Base-by-base conservation (phyloP, 352 stramenopile genomes). In the Phytophthora sp. region DNA sequence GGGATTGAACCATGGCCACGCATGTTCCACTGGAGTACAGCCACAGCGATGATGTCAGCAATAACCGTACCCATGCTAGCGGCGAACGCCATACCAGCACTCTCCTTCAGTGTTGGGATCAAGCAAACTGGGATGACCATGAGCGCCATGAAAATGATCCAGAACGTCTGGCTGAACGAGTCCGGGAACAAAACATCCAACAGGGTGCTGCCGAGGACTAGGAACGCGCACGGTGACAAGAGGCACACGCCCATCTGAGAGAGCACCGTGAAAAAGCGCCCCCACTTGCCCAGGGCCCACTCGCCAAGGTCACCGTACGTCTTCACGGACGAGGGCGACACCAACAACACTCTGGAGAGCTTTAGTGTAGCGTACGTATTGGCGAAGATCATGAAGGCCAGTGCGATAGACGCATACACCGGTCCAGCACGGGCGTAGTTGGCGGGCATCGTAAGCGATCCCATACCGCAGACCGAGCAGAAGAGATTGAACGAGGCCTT, bases 321-420 rank as follows among this genome's bases (percentile, higher is more conserved):
- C 37, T 72, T 79, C 30, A 88, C 76, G 5, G 65, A 78, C n/a
- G 54, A 67, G 8, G 79, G 79, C 4, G 79, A 61, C 4, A 72
- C 62, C 13, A 88, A 58, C 59, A 88, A 23, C 8, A 84, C 76
- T 24, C 71, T 69, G 44, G 68, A 82, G n/a, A 79, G 54, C 17
- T 66, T 72, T 28, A 87, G 69, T 0, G 77, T 83, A 9, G 77
- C 65, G 57, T 84, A 87, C 23, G 79, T 74, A 62, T 87, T 87
- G 55, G 73, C 72, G 44, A 81, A 81, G 18, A 74, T 74, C 74
- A 86, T 86, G 56, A 82, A 87, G 3, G 74, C 52, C 30, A 83
- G 42, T 0, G 78, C 78, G 34, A 78, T 65, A 1, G 65, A 66
- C 1, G 77, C 79, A 49, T 69, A 71, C 17, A 70, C 31, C 5